Percentiles rank a stretch among this genome's conserved stretches.
Evolutionary conservation across 768 basidiomycete genomes (phyloP).

Genomic region (Lyophyllum atratum): DNA sequence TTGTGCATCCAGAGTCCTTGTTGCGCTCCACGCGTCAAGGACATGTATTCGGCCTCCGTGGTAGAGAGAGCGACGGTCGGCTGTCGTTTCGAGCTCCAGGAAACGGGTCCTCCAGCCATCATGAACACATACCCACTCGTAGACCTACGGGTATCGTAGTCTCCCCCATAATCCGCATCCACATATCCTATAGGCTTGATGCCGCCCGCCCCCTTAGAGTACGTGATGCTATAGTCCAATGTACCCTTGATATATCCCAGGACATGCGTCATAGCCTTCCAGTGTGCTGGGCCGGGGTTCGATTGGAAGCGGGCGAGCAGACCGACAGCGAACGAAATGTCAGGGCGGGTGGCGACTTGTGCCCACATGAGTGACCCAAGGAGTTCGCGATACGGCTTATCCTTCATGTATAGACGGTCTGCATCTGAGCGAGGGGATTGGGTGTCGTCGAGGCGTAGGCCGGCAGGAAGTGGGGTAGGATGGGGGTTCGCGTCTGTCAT

Average conservation of each 20-base stretch:
- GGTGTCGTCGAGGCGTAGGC: constrained; percentile 28
- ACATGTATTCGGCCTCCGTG: no score
- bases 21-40: constrained; percentile 21
- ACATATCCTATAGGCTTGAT: constrained; percentile 12
- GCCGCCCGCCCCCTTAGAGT: constrained; percentile 3
- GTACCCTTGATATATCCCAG: no score
- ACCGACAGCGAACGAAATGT: constrained; percentile 20
- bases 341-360: no score
- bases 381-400: no score
- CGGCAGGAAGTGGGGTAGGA: constrained; percentile 17
- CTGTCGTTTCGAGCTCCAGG: constrained; percentile 34
- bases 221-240: constrained; percentile 23
- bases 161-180: constrained; percentile 30
- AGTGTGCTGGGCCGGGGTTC: constrained; percentile 32
- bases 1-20: constrained; percentile 25
- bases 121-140: constrained; percentile 25
- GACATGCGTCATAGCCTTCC: constrained; percentile 37
- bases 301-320: constrained; percentile 20
- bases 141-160: constrained; percentile 24
- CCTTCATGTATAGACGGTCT: no score
- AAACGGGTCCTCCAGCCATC: constrained; percentile 24
- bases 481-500: not conserved
- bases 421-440: constrained; percentile 24
- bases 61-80: no score
- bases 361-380: no score